Conservation (phyloP, 192 early-diverging fungal species). For the Mortierella hygrophila region DNA sequence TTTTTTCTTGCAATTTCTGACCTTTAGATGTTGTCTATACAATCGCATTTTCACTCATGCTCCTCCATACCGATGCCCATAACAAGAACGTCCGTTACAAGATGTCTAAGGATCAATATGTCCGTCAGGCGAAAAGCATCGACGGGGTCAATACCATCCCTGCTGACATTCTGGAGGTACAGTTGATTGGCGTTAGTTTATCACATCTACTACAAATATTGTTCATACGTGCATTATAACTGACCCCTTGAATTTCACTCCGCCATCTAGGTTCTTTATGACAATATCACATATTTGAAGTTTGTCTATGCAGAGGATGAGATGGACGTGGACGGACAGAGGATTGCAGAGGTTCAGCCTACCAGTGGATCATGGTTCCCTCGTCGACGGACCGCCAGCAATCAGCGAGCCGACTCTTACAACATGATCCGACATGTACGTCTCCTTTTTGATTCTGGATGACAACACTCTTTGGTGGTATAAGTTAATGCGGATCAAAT, state of each 20-base stretch:
- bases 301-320: constrained; percentile 70
- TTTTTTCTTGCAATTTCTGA: neutral
- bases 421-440: constrained; percentile 60
- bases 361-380: constrained; percentile 37
- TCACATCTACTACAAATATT: neutral
- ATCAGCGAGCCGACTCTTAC: constrained; percentile 52
- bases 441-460: neutral
- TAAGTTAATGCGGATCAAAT: neutral
- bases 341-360: constrained; percentile 39
- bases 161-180: constrained; percentile 79
- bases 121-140: constrained; percentile 75
- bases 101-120: constrained; percentile 87
- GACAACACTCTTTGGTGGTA: too few relatives aligned
- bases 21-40: constrained; percentile 77
- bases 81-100: constrained; percentile 84
- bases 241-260: neutral
- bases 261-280: constrained; percentile 63
- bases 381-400: constrained; percentile 38
- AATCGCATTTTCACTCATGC: constrained; percentile 83
- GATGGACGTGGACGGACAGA: constrained; percentile 57
- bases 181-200: neutral
- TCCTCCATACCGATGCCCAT: constrained; percentile 90
- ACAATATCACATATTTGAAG: constrained; percentile 68
- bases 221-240: too few relatives aligned
- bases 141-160: constrained; percentile 75